Base-by-base conservation (phyloP, 2,329 filamentous ascomycete genomes). In the Scorias spongiosa region DNA sequence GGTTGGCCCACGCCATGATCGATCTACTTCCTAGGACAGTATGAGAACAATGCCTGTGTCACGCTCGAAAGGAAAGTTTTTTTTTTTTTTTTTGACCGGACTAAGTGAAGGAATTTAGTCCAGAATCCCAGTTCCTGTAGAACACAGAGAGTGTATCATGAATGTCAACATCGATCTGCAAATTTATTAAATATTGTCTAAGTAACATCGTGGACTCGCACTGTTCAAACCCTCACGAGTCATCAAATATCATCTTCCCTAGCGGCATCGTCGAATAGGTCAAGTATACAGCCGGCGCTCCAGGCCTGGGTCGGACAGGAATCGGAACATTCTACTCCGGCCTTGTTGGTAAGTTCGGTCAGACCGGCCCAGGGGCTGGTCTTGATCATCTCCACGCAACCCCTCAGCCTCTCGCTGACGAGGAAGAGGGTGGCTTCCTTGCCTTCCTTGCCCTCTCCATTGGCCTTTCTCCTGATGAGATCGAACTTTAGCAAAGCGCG, bases 251-350 rank as follows among this genome's bases (percentile, higher is more conserved):
- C 32, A 36, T 36, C 32, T 15, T 36, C 32, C 32, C 32, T 36
- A 9, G 32, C 32, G 3, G 86, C 89, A 62, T 98, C 91, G 71
- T 94, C 88, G 67, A 94, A 98, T 50, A 98, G 65, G 66, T 98
- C 91, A 57, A 98, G 84, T 57, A 98, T 70, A 62, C 91, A 96
- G 17, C 85, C 83, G 28, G 91, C 84, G 43, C 87, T 95, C 91
- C 91, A 98, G 43, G 91, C 83, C 64, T 98, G 91, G 1, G 91
- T 95, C 20, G 91, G 91, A 43, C 82, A 91, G 80, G 89, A 96
- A 66, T 98, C 93, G 10, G 67, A 68, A 62, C 91, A 98, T 58
- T 80, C 75, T 50, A 78, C 79, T 11, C 91, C 91, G 54, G 82
- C 73, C 70, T 89, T 87, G 60, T 98, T 87, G 36, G 91, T 96